Base-by-base conservation (phyloP, 2,329 filamentous ascomycete species). In the Teratosphaeria pseudoeucalypti region DNA sequence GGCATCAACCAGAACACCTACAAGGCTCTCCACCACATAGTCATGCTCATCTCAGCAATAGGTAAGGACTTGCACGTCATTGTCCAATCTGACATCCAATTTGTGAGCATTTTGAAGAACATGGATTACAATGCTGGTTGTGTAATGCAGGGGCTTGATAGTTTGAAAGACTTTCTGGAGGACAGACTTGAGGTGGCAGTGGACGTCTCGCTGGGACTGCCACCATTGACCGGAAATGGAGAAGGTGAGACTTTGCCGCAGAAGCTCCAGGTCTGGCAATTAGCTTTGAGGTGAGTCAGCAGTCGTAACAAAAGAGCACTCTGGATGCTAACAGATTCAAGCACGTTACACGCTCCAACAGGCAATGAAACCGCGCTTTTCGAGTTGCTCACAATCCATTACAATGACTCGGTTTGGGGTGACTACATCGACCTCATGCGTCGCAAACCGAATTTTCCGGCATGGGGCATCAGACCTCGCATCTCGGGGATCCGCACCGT, bases 21-120 rank as follows among this genome's bases (percentile, higher is more conserved):
- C 56, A 58, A 63, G 54, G 55, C 57, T 58, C 58, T 65, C 9
- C 55, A 59, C 53, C 59, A 55, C 34, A 63, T 65, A 55, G 43
- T 64, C 6, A 34, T 55, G 49, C 55, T 63, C 34, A 61, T 65
- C 23, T 54, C 27, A 37, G 59, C 58, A 14, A 58, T 66, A 19
- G 59, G 58, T 19, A 34, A 26, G n/a, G 57, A 63, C 4, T 3
- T 61, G 4, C 56, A 61, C 37, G 23, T 55, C 19, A 52, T 61
- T 1, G 56, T 39, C n/a, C 34, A 57, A n/a, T 52, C 47, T 26
- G 34, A 53, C 6, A 52, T 58, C n/a, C 43, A 53, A 16, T 23
- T 57, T 26, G 26, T 34, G 9, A 49, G 26, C 16, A 23, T 55
- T 14, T 11, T 60, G n/a, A 14, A 27, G 29, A 52, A n/a, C 27